Conservation (phyloP, 2,329 filamentous ascomycete genomes). For the Calonectria montana region DNA sequence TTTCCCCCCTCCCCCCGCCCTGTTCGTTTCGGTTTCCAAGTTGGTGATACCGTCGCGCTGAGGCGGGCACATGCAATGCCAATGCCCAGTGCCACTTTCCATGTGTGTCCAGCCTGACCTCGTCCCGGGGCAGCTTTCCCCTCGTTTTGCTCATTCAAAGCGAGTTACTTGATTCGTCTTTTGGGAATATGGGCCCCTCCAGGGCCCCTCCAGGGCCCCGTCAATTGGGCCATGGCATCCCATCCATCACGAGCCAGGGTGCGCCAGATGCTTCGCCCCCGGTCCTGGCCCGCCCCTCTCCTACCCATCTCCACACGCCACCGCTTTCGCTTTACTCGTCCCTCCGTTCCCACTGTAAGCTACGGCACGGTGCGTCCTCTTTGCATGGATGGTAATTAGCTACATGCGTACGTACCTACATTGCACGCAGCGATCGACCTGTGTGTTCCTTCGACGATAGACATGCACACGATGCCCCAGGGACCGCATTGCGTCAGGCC, state of each 20-base stretch:
- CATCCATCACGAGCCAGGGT: constrained; percentile 37
- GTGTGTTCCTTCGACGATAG: constrained; percentile 21
- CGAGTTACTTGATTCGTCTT: constrained; percentile 1
- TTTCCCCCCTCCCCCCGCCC: neutral
- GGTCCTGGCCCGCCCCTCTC: constrained; percentile 7
- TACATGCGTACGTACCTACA: neutral
- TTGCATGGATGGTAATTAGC: constrained; percentile 5
- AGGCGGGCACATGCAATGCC: neutral
- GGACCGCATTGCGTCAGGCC: constrained; percentile 24
- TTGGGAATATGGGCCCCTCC: constrained; percentile 2
- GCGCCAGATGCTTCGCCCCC: constrained; percentile 33
- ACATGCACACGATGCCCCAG: constrained; percentile 23
- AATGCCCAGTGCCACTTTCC: neutral
- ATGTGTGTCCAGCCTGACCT: neutral
- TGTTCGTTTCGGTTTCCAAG: constrained; percentile 28
- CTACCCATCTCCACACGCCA: neutral
- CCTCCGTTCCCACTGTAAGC: constrained; percentile 1
- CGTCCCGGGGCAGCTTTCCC: constrained; percentile 1
- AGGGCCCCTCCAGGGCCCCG: constrained; percentile 1
- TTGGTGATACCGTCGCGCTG: constrained; percentile 1
- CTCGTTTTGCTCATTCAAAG: constrained; percentile 3
- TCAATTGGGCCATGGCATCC: neutral
- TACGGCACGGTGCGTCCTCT: constrained; percentile 3
- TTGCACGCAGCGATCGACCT: constrained; percentile 30
- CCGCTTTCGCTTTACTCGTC: neutral